phyloP scores from a whole-genome alignment of 1,284 basidiomycete species.

The Agaricales sp. region DNA sequence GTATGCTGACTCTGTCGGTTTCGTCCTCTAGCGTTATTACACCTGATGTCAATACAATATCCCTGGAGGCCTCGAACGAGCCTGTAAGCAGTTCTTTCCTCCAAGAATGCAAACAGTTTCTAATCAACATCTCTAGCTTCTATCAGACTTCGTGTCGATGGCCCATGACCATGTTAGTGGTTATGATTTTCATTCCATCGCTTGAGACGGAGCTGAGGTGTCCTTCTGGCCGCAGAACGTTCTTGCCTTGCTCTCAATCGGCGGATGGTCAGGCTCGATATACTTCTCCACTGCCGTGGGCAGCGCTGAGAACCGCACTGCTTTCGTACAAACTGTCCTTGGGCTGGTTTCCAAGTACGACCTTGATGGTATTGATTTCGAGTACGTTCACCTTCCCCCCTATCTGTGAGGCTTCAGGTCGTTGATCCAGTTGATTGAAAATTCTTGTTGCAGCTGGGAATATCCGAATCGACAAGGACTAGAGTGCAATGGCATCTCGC shows the following conservation, averaged over 20 bases:
- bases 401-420: background rate
- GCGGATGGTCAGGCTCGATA: constrained; percentile 73
- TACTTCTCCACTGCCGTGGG: constrained; percentile 65
- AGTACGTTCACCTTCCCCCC: constrained; percentile 30
- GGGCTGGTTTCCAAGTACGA: constrained; percentile 48
- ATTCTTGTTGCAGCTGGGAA: constrained; percentile 69
- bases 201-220: background rate
- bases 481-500: constrained; percentile 53
- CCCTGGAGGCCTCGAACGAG: constrained; percentile 29
- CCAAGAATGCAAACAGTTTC: background rate
- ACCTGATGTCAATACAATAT: constrained; percentile 24
- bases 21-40: constrained; percentile 28
- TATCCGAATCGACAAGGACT: constrained; percentile 63
- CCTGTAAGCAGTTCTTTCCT: background rate
- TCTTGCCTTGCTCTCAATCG: constrained; percentile 63
- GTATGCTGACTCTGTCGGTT: constrained; percentile 1
- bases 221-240: constrained; percentile 42
- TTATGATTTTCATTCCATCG: constrained; percentile 4
- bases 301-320: constrained; percentile 43
- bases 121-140: constrained; percentile 13
- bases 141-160: constrained; percentile 38
- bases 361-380: constrained; percentile 75
- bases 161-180: constrained; percentile 38
- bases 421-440: background rate
- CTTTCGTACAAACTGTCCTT: constrained; percentile 60